Evolutionary conservation across 345 rosid genomes (phyloP), one percentile per base, ranked within the genome.

Genomic region (Capsella bursapastoris): DNA sequence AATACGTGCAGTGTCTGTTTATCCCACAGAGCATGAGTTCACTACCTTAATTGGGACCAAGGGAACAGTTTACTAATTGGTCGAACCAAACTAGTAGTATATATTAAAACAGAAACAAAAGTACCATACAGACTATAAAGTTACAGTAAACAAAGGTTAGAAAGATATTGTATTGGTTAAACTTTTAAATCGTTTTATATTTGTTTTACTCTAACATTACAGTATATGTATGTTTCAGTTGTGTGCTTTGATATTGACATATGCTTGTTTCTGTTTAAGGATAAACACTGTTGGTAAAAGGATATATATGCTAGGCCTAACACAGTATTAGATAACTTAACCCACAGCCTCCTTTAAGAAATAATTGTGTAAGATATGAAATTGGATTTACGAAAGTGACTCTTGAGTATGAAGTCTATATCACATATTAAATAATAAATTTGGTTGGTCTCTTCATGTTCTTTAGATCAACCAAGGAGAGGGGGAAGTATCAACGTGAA

Each of bases 401-500:
- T 2, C 14, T 67, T 50, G 18, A 59, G 14, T 31, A 45, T 49
- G 68, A 74, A 59, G 60, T 74, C 62, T 66, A 67, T 31, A 49
- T 67, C 60, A 49, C 50, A 35, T 48, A 57, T 67, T 28, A 74
- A 22, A 67, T 58, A 58, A 58, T 43, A 49, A 58, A 14, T 29
- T 28, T 49, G 62, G 47, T 67, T 74, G 61, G 78, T 67, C 66
- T 47, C 48, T 57, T 9, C 52, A 57, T 74, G 78, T 66, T 37
- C 12, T 3, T 57, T 15, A 12, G 68, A 75, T 67, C 68, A 59
- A 31, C 66, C 63, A 75, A 67, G 13, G 7, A 68, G 64, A 61
- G 25, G 74, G 62, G 62, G 74, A 75, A 68, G 15, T 55, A 53
- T 34, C 57, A 68, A 76, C 34, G 79, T 76, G 79, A 61, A 68